phyloP scores from a whole-genome alignment of 192 early-diverging fungal genomes.

The Entomortierella parvispora region DNA sequence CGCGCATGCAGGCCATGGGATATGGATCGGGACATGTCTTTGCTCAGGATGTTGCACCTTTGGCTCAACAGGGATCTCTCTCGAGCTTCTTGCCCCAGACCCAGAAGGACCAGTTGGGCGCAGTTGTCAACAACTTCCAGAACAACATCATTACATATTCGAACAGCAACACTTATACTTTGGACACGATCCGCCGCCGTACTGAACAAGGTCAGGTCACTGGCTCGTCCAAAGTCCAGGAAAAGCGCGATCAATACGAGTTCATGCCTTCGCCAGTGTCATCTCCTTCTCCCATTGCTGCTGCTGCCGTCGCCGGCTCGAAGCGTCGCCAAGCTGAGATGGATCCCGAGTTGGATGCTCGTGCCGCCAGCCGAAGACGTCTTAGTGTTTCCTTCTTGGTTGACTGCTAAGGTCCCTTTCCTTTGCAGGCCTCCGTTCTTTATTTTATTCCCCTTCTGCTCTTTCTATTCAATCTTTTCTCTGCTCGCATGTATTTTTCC shows the following conservation, averaged over 20 bases:
- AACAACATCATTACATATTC: slow-evolving; percentile 41
- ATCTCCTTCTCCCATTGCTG: slow-evolving; percentile 20
- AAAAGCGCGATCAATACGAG: neutral
- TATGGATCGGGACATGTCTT: slow-evolving; percentile 18
- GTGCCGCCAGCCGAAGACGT: slow-evolving; percentile 34
- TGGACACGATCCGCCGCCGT: slow-evolving; percentile 7
- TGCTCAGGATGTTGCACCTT: neutral
- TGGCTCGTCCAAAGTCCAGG: neutral
- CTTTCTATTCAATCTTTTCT: neutral
- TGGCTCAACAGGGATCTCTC: neutral
- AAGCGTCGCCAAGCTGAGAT: slow-evolving; percentile 34
- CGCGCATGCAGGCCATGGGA: slow-evolving; percentile 38
- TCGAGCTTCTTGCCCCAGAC: slow-evolving; percentile 8
- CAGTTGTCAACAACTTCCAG: slow-evolving; percentile 31
- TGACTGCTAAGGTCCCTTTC: slow-evolving; percentile 38
- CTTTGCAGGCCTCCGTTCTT: no score
- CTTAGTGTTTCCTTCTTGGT: slow-evolving; percentile 43
- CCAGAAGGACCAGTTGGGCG: slow-evolving; percentile 20
- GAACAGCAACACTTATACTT: neutral
- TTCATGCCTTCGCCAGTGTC: slow-evolving; percentile 38
- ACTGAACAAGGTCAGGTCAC: slow-evolving; percentile 1
- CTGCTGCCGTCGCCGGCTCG: slow-evolving; percentile 10
- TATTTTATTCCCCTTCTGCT: neutral
- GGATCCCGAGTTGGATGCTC: slow-evolving; percentile 12
- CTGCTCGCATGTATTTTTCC: neutral